These are phyloP conservation scores for Thermomyces lanuginosus DNA, from an alignment of 2,329 filamentous ascomycete genomes.

Conservation along the genomic window DNA sequence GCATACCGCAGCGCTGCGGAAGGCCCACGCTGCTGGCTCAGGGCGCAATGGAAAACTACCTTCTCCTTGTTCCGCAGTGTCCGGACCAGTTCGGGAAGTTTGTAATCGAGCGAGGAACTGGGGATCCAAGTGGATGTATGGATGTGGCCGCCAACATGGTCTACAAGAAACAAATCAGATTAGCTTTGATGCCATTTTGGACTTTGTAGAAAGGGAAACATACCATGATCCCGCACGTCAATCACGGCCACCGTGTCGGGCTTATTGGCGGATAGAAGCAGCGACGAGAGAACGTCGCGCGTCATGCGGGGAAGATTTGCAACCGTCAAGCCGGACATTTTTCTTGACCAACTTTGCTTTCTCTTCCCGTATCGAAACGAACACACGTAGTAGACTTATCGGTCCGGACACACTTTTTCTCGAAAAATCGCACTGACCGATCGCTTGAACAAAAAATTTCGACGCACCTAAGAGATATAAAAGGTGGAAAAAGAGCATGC, in stretches of 20 bases:
- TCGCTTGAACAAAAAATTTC: slow-evolving; percentile 1
- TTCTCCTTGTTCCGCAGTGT: slow-evolving; percentile 59
- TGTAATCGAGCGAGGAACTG: slow-evolving; percentile 53
- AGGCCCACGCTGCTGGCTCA: slow-evolving; percentile 82
- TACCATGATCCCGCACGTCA: slow-evolving; percentile 76
- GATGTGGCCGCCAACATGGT: slow-evolving; percentile 86
- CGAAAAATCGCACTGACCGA: background rate
- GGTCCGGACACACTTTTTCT: too few relatives aligned
- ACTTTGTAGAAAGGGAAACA: background rate
- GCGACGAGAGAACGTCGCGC: slow-evolving; percentile 49
- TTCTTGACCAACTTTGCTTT: background rate
- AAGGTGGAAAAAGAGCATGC: too few relatives aligned
- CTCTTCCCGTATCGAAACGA: slow-evolving; percentile 1
- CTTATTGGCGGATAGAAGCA: slow-evolving; percentile 39
- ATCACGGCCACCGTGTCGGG: slow-evolving; percentile 50
- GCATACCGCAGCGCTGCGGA: slow-evolving; percentile 63
- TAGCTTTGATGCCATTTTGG: slow-evolving; percentile 1
- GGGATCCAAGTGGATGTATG: slow-evolving; percentile 60
- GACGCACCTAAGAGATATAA: too few relatives aligned
- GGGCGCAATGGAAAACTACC: slow-evolving; percentile 86
- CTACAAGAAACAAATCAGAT: slow-evolving; percentile 28
- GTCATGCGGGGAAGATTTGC: slow-evolving; percentile 50
- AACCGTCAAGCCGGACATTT: slow-evolving; percentile 42
- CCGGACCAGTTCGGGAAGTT: slow-evolving; percentile 67
- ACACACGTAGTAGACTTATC: too few relatives aligned